phyloP scores from a whole-genome alignment of 2,329 filamentous ascomycete species.

The Colletotrichum caudatum region DNA sequence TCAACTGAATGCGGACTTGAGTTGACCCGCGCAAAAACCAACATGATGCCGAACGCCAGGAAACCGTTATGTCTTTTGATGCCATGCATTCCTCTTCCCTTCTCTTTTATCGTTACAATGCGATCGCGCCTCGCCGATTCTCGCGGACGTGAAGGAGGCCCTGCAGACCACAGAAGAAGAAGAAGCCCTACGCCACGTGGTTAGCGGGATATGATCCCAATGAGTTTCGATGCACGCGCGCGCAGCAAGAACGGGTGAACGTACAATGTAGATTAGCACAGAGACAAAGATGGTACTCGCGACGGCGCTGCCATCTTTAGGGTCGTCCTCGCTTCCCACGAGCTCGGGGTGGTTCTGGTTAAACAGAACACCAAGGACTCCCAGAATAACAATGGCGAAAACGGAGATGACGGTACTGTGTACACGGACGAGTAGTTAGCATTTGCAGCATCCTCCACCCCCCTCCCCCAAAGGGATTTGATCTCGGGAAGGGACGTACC shows the following conservation, averaged over 20 bases:
- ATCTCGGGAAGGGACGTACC: conserved; percentile 67
- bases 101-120: conserved; percentile 62
- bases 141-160: conserved; percentile 87
- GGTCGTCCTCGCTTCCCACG: conserved; percentile 78
- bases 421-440: neutral
- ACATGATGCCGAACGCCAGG: conserved; percentile 40
- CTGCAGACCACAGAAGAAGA: conserved; percentile 92
- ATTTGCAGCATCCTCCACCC: neutral
- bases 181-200: conserved; percentile 74
- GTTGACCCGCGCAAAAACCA: conserved; percentile 22
- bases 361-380: conserved; percentile 77
- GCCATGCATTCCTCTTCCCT: conserved; percentile 23
- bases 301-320: conserved; percentile 79
- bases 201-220: neutral
- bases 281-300: conserved; percentile 88
- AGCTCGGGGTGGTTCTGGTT: conserved; percentile 84
- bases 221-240: neutral
- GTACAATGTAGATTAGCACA: conserved; percentile 88
- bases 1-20: conserved; percentile 13
- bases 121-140: conserved; percentile 85
- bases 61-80: conserved; percentile 41
- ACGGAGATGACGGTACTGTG: conserved; percentile 79
- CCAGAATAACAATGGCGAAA: conserved; percentile 75
- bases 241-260: conserved; percentile 52
- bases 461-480: neutral